A percentile compares a stretch with the other conserved stretches of the same genome.
Conservation (phyloP, 768 basidiomycete species). For the Mycena galericulata region DNA sequence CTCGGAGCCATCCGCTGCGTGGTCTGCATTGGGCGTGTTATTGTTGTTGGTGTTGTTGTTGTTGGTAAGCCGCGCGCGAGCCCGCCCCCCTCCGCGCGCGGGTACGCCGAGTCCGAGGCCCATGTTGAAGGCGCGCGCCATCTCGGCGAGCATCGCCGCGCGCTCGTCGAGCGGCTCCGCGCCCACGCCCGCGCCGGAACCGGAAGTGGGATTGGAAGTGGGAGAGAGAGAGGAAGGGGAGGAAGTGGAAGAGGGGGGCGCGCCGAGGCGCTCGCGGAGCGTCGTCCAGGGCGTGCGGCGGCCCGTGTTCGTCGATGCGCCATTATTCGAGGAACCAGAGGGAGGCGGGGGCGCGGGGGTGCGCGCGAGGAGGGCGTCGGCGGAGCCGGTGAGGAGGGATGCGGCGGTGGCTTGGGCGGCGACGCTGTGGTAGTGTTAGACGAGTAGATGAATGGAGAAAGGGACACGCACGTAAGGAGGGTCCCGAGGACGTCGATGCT, state of each 20-base stretch:
- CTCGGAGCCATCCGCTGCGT: not conserved
- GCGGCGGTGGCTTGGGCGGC: slow-evolving; percentile 94
- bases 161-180: slow-evolving; percentile 58
- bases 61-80: not conserved
- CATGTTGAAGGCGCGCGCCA: slow-evolving; percentile 87
- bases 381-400: slow-evolving; percentile 81
- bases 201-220: slow-evolving; percentile 13
- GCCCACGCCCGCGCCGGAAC: not conserved
- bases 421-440: slow-evolving; percentile 60
- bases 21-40: no score
- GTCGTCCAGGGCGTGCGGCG: slow-evolving; percentile 80
- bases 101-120: slow-evolving; percentile 73
- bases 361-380: slow-evolving; percentile 67
- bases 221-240: slow-evolving; percentile 48
- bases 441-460: slow-evolving; percentile 8
- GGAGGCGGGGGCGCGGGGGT: slow-evolving; percentile 22
- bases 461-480: slow-evolving; percentile 72
- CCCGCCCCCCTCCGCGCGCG: slow-evolving; percentile 35
- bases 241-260: slow-evolving; percentile 50
- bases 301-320: no score
- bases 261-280: slow-evolving; percentile 75
- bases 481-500: slow-evolving; percentile 88
- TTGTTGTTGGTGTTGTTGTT: no score
- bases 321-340: not conserved
- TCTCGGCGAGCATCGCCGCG: slow-evolving; percentile 82